Evolutionary conservation across 352 stramenopile species (phyloP).

Genomic region (Phytophthora cajani): DNA sequence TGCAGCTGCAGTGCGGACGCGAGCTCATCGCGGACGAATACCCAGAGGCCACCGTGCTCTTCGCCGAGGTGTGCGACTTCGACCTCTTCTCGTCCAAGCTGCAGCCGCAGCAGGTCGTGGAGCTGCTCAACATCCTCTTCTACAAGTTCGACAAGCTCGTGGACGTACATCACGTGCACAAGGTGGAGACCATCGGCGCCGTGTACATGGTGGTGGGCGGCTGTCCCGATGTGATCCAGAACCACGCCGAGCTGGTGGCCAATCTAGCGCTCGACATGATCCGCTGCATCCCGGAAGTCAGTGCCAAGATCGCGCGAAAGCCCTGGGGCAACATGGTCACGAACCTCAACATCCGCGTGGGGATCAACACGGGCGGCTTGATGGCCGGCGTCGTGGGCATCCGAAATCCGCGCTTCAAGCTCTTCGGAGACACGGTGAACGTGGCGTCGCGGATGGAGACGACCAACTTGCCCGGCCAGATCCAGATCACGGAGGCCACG

Average conservation of each 20-base stretch:
- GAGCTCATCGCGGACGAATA: slow-evolving; percentile 89
- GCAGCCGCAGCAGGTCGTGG: slow-evolving; percentile 84
- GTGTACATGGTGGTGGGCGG: slow-evolving; percentile 91
- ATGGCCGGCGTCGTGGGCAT: slow-evolving; percentile 90
- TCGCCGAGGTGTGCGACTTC: slow-evolving; percentile 87
- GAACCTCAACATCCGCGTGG: slow-evolving; percentile 86
- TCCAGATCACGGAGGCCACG: slow-evolving; percentile 82
- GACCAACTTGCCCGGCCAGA: slow-evolving; percentile 79
- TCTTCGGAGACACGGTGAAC: slow-evolving; percentile 90
- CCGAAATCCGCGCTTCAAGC: slow-evolving; percentile 85
- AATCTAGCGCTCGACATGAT: slow-evolving; percentile 87
- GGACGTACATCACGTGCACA: slow-evolving; percentile 89
- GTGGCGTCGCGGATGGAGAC: slow-evolving; percentile 88
- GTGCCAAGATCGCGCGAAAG: slow-evolving; percentile 73
- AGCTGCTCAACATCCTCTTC: slow-evolving; percentile 90
- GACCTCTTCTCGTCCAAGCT: slow-evolving; percentile 83
- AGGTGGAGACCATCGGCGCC: slow-evolving; percentile 91
- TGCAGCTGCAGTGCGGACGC: slow-evolving; percentile 75
- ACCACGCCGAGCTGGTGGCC: slow-evolving; percentile 83
- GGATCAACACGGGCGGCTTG: slow-evolving; percentile 85
- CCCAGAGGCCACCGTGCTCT: slow-evolving; percentile 73
- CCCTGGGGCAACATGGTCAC: slow-evolving; percentile 71
- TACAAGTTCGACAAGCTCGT: slow-evolving; percentile 91
- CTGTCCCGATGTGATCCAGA: slow-evolving; percentile 69
- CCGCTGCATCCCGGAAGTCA: slow-evolving; percentile 79